phyloP scores from a whole-genome alignment of 371 early-diverging fungal species.

The Mortierella polycephala region DNA sequence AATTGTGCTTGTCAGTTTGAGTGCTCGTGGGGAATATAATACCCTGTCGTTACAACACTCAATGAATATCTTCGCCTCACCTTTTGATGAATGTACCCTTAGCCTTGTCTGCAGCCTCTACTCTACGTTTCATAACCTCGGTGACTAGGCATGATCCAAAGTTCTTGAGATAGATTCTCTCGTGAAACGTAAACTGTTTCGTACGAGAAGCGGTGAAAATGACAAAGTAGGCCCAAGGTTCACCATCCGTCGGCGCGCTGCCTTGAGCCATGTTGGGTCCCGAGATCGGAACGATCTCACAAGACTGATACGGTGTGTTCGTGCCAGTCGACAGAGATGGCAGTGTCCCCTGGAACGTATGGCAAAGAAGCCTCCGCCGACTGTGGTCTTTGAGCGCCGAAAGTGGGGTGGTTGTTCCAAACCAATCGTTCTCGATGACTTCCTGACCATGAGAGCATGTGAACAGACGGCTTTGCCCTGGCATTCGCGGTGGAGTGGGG shows the following conservation, averaged over 20 bases:
- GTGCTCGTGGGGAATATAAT: too few relatives aligned
- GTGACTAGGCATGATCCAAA: conserved; percentile 57
- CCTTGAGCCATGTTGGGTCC: conserved; percentile 24
- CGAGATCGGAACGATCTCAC: conserved; percentile 52
- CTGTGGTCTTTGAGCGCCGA: conserved; percentile 16
- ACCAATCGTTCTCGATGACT: conserved; percentile 43
- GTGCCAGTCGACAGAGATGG: conserved; percentile 29
- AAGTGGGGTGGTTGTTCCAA: conserved; percentile 4
- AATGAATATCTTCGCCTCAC: conserved; percentile 10
- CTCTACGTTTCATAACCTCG: conserved; percentile 55
- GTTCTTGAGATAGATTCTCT: conserved; percentile 55
- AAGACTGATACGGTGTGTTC: conserved; percentile 35
- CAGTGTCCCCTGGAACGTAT: conserved; percentile 52
- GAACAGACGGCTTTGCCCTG: conserved; percentile 16
- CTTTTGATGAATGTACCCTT: conserved; percentile 56
- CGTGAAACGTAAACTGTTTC: conserved; percentile 54
- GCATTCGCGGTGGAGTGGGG: conserved; percentile 5
- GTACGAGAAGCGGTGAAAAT: conserved; percentile 48
- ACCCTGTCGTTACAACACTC: too few relatives aligned
- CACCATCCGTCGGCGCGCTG: conserved; percentile 9
- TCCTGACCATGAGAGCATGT: conserved; percentile 25
- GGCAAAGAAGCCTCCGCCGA: conserved; percentile 28
- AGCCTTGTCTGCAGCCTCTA: conserved; percentile 57
- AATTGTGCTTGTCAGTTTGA: background rate
- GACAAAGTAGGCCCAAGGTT: conserved; percentile 55